Evolutionary conservation across 2,329 filamentous ascomycete species (phyloP).

Genomic region (Fusarium sp.): DNA sequence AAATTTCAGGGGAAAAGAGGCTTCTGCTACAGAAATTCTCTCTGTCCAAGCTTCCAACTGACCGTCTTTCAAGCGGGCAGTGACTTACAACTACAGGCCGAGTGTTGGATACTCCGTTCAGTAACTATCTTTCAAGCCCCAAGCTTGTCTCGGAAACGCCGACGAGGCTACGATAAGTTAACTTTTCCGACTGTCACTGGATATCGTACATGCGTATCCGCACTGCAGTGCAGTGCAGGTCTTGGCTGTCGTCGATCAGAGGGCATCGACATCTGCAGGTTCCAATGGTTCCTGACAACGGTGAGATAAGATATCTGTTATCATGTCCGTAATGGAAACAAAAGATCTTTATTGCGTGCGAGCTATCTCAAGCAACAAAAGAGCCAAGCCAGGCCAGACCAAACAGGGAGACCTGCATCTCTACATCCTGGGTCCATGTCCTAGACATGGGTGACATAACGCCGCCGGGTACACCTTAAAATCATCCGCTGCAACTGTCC

Average conservation of each 20-base stretch:
- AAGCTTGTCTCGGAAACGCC: conserved; percentile 38
- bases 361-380: conserved; percentile 40
- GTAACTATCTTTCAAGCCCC: conserved; percentile 8
- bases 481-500: conserved; percentile 47
- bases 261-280: conserved; percentile 33
- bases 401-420: conserved; percentile 31
- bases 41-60: conserved; percentile 10
- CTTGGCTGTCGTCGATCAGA: conserved; percentile 27
- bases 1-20: conserved; percentile 35
- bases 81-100: conserved; percentile 8
- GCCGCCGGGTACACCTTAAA: conserved; percentile 50
- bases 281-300: conserved; percentile 32
- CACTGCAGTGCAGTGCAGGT: not conserved
- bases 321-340: conserved; percentile 46
- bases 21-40: conserved; percentile 18
- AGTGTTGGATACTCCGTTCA: not conserved
- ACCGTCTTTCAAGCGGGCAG: conserved; percentile 17
- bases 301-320: conserved; percentile 45
- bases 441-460: conserved; percentile 38
- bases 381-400: conserved; percentile 32
- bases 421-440: conserved; percentile 15
- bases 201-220: conserved; percentile 1
- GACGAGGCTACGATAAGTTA: conserved; percentile 37
- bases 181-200: conserved; percentile 2
- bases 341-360: conserved; percentile 44